Conservation (phyloP, 805 yeast species). For the Candida incommunis region DNA sequence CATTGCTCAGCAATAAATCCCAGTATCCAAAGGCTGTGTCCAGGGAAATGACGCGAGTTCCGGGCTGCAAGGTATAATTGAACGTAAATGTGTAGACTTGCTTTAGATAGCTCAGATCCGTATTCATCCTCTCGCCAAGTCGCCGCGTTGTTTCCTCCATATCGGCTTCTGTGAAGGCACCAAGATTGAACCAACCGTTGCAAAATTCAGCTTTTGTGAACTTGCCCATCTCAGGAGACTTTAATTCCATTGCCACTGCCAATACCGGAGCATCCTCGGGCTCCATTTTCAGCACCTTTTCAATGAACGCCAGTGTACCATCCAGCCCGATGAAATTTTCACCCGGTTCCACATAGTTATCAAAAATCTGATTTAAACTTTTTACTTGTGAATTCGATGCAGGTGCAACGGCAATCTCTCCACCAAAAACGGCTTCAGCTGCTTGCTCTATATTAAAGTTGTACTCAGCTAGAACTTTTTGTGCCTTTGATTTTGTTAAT, state of each 20-base stretch:
- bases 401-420: not conserved
- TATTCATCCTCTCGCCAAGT: constrained; percentile 22
- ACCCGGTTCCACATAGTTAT: not conserved
- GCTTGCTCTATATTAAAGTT: not conserved
- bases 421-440: not conserved
- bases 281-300: constrained; percentile 44
- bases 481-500: not conserved
- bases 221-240: constrained; percentile 52
- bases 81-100: constrained; percentile 61
- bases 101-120: constrained; percentile 32
- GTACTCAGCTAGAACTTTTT: not conserved
- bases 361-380: not conserved
- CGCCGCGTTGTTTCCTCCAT: constrained; percentile 32
- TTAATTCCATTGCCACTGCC: constrained; percentile 54
- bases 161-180: constrained; percentile 21
- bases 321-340: constrained; percentile 44
- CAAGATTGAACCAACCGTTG: constrained; percentile 38
- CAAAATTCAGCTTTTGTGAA: constrained; percentile 39
- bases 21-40: constrained; percentile 67
- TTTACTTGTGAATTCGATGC: not conserved
- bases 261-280: constrained; percentile 66
- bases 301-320: constrained; percentile 58
- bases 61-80: constrained; percentile 45
- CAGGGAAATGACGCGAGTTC: constrained; percentile 38
- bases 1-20: constrained; percentile 45